Evolutionary conservation across 176 grass and related monocot species (phyloP).

Genomic region (Musa acuminata): DNA sequence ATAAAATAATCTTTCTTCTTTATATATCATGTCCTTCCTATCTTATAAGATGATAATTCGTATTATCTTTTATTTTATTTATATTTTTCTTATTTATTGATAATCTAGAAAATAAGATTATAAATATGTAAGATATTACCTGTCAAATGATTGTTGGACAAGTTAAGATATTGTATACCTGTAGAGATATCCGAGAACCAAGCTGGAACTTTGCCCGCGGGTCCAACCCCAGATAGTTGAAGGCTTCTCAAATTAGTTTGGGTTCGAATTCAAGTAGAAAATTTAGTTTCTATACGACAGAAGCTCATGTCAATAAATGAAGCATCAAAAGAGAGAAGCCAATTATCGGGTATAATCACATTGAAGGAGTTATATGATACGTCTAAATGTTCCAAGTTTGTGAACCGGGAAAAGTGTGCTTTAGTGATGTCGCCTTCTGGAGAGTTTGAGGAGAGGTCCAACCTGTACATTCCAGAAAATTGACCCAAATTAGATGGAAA

Average conservation of each 20-base stretch:
- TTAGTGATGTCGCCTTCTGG: conserved; percentile 13
- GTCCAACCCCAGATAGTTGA: background rate
- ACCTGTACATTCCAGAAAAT: background rate
- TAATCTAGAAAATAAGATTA: no score
- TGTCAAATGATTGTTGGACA: background rate
- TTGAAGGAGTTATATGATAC: conserved; percentile 18
- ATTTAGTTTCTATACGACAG: background rate
- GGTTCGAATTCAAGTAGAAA: conserved; percentile 6
- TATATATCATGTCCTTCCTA: no score
- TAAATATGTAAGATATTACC: background rate
- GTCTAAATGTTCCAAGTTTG: background rate
- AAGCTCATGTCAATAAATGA: background rate
- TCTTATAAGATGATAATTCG: no score
- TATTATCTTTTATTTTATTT: no score
- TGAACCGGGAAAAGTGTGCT: background rate
- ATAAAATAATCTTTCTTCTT: no score
- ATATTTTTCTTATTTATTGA: no score
- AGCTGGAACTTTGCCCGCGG: background rate
- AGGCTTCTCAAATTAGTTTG: background rate
- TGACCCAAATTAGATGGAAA: background rate
- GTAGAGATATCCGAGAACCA: background rate
- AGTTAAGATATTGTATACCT: background rate
- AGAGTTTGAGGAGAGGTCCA: conserved; percentile 12
- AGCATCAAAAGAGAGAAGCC: no score
- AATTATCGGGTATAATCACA: background rate